phyloP scores from a whole-genome alignment of 2,329 filamentous ascomycete species.

The Colletotrichum higginsianum region DNA sequence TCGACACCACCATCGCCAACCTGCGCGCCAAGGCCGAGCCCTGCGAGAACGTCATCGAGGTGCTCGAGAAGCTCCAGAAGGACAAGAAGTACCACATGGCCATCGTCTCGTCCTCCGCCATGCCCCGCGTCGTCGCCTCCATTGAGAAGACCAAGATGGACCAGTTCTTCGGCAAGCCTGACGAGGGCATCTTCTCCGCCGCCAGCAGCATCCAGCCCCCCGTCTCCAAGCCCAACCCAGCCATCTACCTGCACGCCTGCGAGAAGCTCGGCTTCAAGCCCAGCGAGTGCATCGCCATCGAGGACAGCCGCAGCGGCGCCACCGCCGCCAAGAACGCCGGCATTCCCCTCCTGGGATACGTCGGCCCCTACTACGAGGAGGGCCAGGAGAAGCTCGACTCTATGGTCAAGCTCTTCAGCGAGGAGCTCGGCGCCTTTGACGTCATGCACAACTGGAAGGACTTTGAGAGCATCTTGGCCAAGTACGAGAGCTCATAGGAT shows the following conservation, averaged over 20 bases:
- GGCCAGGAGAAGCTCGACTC: constrained; percentile 73
- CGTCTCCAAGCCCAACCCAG: constrained; percentile 90
- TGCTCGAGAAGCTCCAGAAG: constrained; percentile 75
- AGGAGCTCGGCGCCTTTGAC: constrained; percentile 40
- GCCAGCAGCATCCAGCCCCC: constrained; percentile 83
- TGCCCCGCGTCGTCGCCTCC: constrained; percentile 82
- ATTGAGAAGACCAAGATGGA: constrained; percentile 84
- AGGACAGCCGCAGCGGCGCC: constrained; percentile 90
- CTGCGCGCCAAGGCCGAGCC: constrained; percentile 77
- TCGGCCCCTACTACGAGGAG: constrained; percentile 79
- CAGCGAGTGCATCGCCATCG: constrained; percentile 82
- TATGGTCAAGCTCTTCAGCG: constrained; percentile 35
- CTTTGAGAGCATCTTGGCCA: constrained; percentile 42
- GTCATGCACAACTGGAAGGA: constrained; percentile 43
- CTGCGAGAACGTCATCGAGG: constrained; percentile 77
- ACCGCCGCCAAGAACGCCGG: constrained; percentile 81
- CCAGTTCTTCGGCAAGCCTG: constrained; percentile 81
- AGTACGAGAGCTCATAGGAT: constrained; percentile 42
- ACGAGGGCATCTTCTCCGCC: constrained; percentile 84
- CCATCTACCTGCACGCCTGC: constrained; percentile 86
- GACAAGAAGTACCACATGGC: constrained; percentile 78
- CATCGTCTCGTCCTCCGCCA: constrained; percentile 85
- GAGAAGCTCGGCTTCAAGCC: constrained; percentile 80
- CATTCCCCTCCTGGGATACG: constrained; percentile 87
- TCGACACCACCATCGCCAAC: constrained; percentile 87